phyloP scores from a whole-genome alignment of 768 basidiomycete species.

The Tulasnella sp. region DNA sequence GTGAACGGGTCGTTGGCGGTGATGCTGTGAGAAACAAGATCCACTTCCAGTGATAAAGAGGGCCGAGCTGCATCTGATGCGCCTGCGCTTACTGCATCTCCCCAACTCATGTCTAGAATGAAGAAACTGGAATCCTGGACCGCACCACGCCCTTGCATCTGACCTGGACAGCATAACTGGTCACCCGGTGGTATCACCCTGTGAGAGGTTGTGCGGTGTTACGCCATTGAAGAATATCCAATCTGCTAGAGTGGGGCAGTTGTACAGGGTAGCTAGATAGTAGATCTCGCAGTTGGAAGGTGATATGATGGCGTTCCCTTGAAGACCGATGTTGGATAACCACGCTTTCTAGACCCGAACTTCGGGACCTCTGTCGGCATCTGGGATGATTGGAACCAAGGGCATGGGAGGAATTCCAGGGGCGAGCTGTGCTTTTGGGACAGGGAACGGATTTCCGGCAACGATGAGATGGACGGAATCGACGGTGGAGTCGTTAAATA shows the following conservation, averaged over 20 bases:
- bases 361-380: conserved; percentile 26
- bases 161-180: conserved; percentile 54
- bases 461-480: conserved; percentile 31
- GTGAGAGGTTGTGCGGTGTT: conserved; percentile 40
- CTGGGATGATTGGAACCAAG: conserved; percentile 45
- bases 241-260: conserved; percentile 57
- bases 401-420: conserved; percentile 52
- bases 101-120: conserved; percentile 46
- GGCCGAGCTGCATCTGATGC: conserved; percentile 22
- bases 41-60: conserved; percentile 43
- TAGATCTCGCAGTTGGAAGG: conserved; percentile 31
- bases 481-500: conserved; percentile 42
- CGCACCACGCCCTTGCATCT: conserved; percentile 60
- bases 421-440: conserved; percentile 48
- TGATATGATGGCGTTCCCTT: conserved; percentile 47
- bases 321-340: conserved; percentile 86
- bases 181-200: conserved; percentile 34
- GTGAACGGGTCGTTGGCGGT: conserved; percentile 47
- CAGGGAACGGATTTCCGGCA: conserved; percentile 34
- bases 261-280: conserved; percentile 51
- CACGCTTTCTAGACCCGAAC: conserved; percentile 68
- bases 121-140: conserved; percentile 43
- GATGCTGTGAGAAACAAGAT: conserved; percentile 55
- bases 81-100: neutral
- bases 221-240: conserved; percentile 79